phyloP scores from a whole-genome alignment of 169 alveolate genomes.

The Amoebophrya sp. region DNA sequence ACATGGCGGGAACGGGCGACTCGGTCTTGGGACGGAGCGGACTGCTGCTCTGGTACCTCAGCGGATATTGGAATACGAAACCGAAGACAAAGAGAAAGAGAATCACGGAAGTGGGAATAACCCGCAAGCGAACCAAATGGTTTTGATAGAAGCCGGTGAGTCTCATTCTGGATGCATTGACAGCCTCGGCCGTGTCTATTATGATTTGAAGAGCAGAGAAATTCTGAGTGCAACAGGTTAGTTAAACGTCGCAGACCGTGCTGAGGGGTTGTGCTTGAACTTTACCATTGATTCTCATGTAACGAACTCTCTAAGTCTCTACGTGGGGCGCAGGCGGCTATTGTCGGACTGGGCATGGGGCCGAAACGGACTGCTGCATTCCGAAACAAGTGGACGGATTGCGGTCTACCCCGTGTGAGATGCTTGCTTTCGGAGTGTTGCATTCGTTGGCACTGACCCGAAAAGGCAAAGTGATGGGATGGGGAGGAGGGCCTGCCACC shows the following conservation, averaged over 20 bases:
- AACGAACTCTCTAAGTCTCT: too few relatives aligned
- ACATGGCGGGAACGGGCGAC: conserved; percentile 46
- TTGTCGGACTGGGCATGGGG: neutral
- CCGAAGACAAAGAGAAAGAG: neutral
- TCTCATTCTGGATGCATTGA: conserved; percentile 15
- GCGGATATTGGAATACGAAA: neutral
- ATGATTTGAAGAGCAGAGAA: too few relatives aligned
- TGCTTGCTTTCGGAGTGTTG: conserved; percentile 35
- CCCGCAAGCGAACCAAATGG: neutral
- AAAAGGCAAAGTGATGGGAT: conserved; percentile 33
- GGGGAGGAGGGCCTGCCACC: conserved; percentile 38
- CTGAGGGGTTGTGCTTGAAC: too few relatives aligned
- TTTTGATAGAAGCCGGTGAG: neutral
- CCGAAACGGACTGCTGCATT: neutral
- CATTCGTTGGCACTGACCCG: conserved; percentile 40
- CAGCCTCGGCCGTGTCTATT: neutral
- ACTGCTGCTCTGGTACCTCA: conserved; percentile 35
- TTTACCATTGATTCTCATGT: too few relatives aligned
- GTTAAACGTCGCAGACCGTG: too few relatives aligned
- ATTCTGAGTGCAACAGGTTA: too few relatives aligned
- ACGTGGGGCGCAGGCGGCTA: conserved; percentile 8
- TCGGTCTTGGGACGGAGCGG: conserved; percentile 40
- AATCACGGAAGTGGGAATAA: too few relatives aligned
- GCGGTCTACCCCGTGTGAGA: conserved; percentile 36
- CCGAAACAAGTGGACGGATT: neutral